Base-by-base conservation (phyloP, 2,329 filamentous ascomycete species). In the Paramyrothecium sp. region DNA sequence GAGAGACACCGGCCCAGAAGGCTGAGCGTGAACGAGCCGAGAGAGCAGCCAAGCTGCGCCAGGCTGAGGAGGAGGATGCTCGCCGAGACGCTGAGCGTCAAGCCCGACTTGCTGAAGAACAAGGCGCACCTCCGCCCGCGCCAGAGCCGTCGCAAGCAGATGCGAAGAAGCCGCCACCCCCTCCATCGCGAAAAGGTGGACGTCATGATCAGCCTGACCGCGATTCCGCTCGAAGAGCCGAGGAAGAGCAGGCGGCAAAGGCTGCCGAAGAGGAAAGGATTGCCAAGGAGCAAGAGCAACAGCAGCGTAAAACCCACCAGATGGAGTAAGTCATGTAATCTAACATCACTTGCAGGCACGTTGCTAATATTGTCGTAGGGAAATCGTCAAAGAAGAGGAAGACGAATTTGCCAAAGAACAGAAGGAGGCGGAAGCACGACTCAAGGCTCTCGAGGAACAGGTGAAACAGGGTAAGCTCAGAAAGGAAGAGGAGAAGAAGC, bases 401-500 rank as follows among this genome's bases (percentile, higher is more conserved):
- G 86, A 90, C 26, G 92, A 96, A 59, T 82, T 97, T 56, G 86
- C 85, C 33, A 86, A 83, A 63, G 92, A 97, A 74, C 89, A 89
- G 55, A 86, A 92, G 67, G 92, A 90, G 54, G 88, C 93, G 46
- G 87, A 90, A 65, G 90, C 90, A 61, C 91, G 93, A 53, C 83
- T 98, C 22, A 91, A 88, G 70, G 92, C 92, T 17, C 84, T 99
- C 10, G 93, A 99, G 74, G 92, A 98, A 71, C 92, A 97, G 73
- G 92, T 98, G 54, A 89, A 88, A 61, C 91, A 93, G 70, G 92
- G 93, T 67, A 99, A 98, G 78, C 78, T 98, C 54, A 94, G 92
- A 81, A 98, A 97, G 75, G 90, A 96, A 64, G 95, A 99, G 73
- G 95, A 97, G 77, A 97, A 96, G 80, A 91, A 89, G 61, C 89